Evolutionary conservation across 2,329 filamentous ascomycete genomes (phyloP).

Genomic region (Escovopsis sp.): DNA sequence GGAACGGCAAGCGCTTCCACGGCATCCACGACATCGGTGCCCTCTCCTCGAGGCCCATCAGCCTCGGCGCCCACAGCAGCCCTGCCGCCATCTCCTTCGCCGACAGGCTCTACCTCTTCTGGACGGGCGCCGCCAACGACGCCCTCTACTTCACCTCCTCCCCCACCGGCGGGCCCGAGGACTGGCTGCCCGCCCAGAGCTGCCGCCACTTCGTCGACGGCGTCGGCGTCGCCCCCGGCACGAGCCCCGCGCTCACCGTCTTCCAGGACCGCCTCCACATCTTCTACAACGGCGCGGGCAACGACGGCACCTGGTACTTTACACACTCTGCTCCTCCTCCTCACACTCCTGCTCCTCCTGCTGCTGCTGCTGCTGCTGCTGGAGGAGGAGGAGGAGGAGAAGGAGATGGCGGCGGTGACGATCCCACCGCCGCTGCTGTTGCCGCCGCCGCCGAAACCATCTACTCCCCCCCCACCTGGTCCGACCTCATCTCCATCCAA

Average conservation of each 20-base stretch:
- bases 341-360: too few species aligned
- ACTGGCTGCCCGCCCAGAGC: neutral
- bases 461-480: neutral
- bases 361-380: too few species aligned
- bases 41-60: neutral
- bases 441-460: too few species aligned
- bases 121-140: neutral
- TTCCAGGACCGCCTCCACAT: neutral
- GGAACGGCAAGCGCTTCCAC: neutral
- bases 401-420: too few species aligned
- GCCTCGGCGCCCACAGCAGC: neutral
- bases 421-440: too few species aligned
- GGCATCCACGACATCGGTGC: neutral
- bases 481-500: neutral
- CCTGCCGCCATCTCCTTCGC: neutral
- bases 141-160: neutral
- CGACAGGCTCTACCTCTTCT: neutral
- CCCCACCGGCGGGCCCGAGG: neutral
- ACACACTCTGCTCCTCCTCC: neutral
- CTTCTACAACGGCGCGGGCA: neutral
- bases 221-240: neutral
- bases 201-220: neutral
- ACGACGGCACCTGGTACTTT: neutral
- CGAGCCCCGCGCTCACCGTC: neutral
- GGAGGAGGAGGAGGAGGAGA: too few species aligned